Percentiles rank a stretch among this genome's conserved stretches.
phyloP scores from a whole-genome alignment of 495 filamentous ascomycete species.

The Penicillium verhagenii region DNA sequence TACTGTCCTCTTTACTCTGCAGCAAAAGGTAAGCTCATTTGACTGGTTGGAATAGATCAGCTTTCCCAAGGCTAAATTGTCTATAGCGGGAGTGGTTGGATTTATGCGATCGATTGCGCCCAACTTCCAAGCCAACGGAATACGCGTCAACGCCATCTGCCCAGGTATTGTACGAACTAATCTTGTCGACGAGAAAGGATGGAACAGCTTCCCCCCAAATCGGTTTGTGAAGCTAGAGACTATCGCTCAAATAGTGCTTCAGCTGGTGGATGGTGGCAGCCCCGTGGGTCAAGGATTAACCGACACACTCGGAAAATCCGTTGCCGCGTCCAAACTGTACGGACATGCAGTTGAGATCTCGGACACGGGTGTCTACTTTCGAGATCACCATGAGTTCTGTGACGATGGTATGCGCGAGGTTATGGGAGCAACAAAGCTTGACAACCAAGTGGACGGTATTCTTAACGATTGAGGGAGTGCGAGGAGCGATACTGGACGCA shows the following conservation, averaged over 20 bases:
- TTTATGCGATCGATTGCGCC: slow-evolving; percentile 23
- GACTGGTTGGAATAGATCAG: too few species aligned
- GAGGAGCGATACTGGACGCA: too few species aligned
- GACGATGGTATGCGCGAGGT: slow-evolving; percentile 24
- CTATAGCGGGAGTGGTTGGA: slow-evolving; percentile 18
- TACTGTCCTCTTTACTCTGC: slow-evolving; percentile 19
- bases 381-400: slow-evolving; percentile 20
- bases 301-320: slow-evolving; percentile 6
- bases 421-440: slow-evolving; percentile 24
- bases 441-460: slow-evolving; percentile 23
- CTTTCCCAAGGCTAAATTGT: neutral
- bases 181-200: slow-evolving; percentile 13
- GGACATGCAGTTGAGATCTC: slow-evolving; percentile 24
- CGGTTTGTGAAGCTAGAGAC: slow-evolving; percentile 13
- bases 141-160: slow-evolving; percentile 24
- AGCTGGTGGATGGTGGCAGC: slow-evolving; percentile 16
- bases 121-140: slow-evolving; percentile 10
- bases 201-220: slow-evolving; percentile 13
- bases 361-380: slow-evolving; percentile 17
- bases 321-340: slow-evolving; percentile 9
- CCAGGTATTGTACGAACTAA: slow-evolving; percentile 21
- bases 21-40: slow-evolving; percentile 19
- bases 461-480: slow-evolving; percentile 7
- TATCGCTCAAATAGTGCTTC: slow-evolving; percentile 11
- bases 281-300: slow-evolving; percentile 16